Base-by-base conservation (phyloP, 805 yeast species). In the Hanseniaspora hatyaiensis region DNA sequence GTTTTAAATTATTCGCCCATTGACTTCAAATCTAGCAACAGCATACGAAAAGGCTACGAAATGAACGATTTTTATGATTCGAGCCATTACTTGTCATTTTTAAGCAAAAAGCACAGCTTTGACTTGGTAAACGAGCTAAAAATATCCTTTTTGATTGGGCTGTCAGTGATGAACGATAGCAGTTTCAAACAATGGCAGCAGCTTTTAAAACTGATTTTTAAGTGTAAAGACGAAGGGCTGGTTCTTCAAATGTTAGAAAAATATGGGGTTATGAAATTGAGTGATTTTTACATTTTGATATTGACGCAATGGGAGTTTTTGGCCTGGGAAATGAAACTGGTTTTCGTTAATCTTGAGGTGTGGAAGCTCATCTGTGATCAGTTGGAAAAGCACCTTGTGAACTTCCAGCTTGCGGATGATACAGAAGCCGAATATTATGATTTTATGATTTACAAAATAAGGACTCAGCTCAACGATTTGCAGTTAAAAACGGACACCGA, bases 151-250 rank as follows among this genome's bases (percentile, higher is more conserved):
- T 43, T 78, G 1, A 63, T 72, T 48, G 65, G 71, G 36, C 55
- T 77, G 1, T 54, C 77, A 0, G 65, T 80, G 52, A 83, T 80
- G 13, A 82, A 80, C 58, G 72, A 73, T 55, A 74, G 82, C 16
- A 75, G 80, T 12, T 70, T 75, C 16, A 63, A 73, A 18, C 87
- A 80, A 53, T 82, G 88, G 88, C 67, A 73, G 46, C 66, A 65
- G 16, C 52, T 80, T 30, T 53, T 75, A 11, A 69, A 68, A 40
- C 56, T 80, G n/a, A 20, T 49, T 9, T 24, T 37, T 12, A 45
- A 31, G 18, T 23, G 31, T 19, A 36, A 37, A 8, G 30, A 38
- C 29, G 34, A 42, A 13, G 11, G 6, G 11, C 31, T 18, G 4
- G 20, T 47, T 6, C 22, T 24, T 15, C 16, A 34, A 16, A 24